Evolutionary conservation across 2,329 filamentous ascomycete species (phyloP).

Genomic region (Pezicula neosporulosa): DNA sequence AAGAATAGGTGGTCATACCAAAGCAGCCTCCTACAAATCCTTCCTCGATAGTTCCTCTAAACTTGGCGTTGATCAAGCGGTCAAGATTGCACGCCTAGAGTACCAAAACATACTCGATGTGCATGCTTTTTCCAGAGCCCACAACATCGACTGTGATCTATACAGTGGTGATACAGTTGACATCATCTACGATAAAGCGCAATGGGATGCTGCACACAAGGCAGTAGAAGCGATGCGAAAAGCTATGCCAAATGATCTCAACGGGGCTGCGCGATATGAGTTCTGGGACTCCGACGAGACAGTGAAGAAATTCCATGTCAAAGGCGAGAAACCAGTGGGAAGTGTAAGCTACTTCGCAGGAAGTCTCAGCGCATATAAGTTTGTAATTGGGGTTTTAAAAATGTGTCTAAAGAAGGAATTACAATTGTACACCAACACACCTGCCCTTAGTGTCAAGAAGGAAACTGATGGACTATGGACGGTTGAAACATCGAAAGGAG

Average conservation of each 20-base stretch:
- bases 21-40: constrained; percentile 26
- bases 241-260: constrained; percentile 37
- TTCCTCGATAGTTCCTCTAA: constrained; percentile 16
- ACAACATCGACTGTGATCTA: constrained; percentile 49
- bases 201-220: constrained; percentile 16
- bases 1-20: constrained; percentile 28
- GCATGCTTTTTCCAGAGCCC: constrained; percentile 46
- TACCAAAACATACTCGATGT: constrained; percentile 50
- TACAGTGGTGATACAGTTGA: constrained; percentile 29
- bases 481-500: constrained; percentile 40
- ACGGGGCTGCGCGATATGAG: constrained; percentile 39
- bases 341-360: constrained; percentile 31
- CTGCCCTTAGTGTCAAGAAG: constrained; percentile 15
- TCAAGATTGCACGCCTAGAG: constrained; percentile 41
- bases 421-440: constrained; percentile 20
- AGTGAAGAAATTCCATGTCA: constrained; percentile 35
- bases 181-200: constrained; percentile 31
- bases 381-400: constrained; percentile 20
- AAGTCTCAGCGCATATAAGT: constrained; percentile 32
- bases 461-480: constrained; percentile 28
- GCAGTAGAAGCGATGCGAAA: constrained; percentile 40
- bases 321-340: constrained; percentile 12
- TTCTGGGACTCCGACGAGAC: constrained; percentile 41
- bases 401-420: constrained; percentile 22
- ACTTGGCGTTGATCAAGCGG: constrained; percentile 8